Evolutionary conservation across 2,329 filamentous ascomycete genomes (phyloP).

Genomic region (Aureobasidium sp.): DNA sequence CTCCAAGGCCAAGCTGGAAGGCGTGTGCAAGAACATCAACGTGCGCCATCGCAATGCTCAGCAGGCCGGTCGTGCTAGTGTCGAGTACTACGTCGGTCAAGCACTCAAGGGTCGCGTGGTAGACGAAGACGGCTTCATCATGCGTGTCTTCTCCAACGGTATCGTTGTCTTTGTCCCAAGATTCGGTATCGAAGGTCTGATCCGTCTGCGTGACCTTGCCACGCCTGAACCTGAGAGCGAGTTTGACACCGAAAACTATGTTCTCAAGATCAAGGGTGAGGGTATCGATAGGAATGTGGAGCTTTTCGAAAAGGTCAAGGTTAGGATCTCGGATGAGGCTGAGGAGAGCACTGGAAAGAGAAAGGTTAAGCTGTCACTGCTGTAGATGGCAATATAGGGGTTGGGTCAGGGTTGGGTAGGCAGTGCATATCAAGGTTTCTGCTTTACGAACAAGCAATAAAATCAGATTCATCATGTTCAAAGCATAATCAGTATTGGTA

Average conservation of each 20-base stretch:
- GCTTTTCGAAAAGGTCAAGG: conserved; percentile 84
- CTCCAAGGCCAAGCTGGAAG: conserved; percentile 77
- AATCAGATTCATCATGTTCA: not conserved
- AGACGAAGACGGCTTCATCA: conserved; percentile 88
- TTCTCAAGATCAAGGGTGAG: conserved; percentile 50
- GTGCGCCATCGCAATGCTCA: conserved; percentile 94
- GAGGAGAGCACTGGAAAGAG: conserved; percentile 96
- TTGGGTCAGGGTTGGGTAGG: not conserved
- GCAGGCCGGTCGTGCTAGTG: conserved; percentile 84
- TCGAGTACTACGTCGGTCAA: conserved; percentile 97
- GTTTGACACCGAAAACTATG: conserved; percentile 82
- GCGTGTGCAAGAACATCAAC: conserved; percentile 97
- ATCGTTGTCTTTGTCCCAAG: conserved; percentile 93
- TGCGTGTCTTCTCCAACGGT: conserved; percentile 95
- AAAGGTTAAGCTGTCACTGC: conserved; percentile 63
- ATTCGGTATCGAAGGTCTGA: conserved; percentile 90
- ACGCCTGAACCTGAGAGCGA: conserved; percentile 66
- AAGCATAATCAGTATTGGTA: no score
- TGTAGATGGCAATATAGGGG: conserved; percentile 19
- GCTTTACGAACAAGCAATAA: not conserved
- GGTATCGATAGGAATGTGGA: conserved; percentile 51
- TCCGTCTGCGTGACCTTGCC: conserved; percentile 75
- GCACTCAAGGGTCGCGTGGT: conserved; percentile 69
- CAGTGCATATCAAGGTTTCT: not conserved
- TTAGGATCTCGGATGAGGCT: conserved; percentile 84